Evolutionary conservation across 2,329 filamentous ascomycete genomes (phyloP), one percentile per base, ranked within the genome.

Genomic region (Alternaria solani): DNA sequence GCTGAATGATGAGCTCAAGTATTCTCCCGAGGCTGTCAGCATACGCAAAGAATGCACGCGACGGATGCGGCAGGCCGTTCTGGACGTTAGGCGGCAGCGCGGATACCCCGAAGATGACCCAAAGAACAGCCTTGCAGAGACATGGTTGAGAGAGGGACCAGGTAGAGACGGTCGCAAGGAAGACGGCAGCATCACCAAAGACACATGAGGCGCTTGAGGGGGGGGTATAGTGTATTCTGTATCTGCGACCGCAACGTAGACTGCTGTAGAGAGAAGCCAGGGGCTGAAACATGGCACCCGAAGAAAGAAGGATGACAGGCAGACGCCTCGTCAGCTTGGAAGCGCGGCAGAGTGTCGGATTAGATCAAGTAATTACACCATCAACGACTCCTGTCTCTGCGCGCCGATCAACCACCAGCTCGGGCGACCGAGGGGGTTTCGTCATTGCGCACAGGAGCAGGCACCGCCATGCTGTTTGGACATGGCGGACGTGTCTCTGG

Each of bases 51-150:
- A 97, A 77, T 92, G 94, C 49, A 93, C 94, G 2, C 84, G 85
- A 76, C 86, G 89, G 60, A 87, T 98, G 34, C 85, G 95, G 49
- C 85, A 91, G 56, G 91, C 96, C 75, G 90, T 99, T 3, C 79
- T 94, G 52, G 92, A 92, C 70, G 84, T 98, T 23, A 86, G 94
- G 63, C 84, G 87, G 65, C 85, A 85, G 44, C 81, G 91, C 59
- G 94, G 93, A 1, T 87, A 91, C 63, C 86, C 91, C 1, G 93
- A 96, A 61, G 90, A 96, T 67, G 92, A 96, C 68, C 89, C 91
- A 0, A 89, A 91, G 67, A 86, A 89, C 48, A 90, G 88, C 8
- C 80, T 94, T 28, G 92, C 91, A 0, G 91, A 94, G 78, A 97
- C 93, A 1, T 98, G 92, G 90, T 82, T 86, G 36, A 78, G 80